Percentiles rank a stretch among this genome's conserved stretches.
Evolutionary conservation across 257 asterid genomes (phyloP).

Genomic region (Avicennia marina): DNA sequence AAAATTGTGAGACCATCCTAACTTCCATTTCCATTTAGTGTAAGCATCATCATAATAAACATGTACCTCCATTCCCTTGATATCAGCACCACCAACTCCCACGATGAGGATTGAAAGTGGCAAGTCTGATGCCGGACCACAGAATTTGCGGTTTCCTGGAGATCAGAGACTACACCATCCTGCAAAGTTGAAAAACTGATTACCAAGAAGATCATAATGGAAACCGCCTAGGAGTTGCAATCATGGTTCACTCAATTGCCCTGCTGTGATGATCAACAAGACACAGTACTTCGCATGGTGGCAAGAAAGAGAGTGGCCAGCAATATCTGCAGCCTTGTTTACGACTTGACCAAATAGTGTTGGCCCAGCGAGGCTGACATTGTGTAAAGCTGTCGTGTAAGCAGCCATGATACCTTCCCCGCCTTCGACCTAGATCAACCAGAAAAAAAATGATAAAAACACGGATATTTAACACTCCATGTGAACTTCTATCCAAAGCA

Average conservation of each 20-base stretch:
- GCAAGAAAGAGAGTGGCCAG: conserved; percentile 44
- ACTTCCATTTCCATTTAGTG: background rate
- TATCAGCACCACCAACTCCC: conserved; percentile 84
- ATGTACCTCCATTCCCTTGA: conserved; percentile 65
- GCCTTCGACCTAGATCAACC: conserved; percentile 50
- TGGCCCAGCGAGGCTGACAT: conserved; percentile 63
- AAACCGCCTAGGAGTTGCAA: background rate
- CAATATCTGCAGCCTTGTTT: conserved; percentile 68
- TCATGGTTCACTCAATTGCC: background rate
- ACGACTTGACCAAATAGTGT: conserved; percentile 77
- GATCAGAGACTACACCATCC: conserved; percentile 76
- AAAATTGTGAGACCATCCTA: background rate
- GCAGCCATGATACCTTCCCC: conserved; percentile 78
- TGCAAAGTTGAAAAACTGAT: conserved; percentile 16
- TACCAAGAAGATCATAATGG: background rate
- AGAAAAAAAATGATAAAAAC: background rate
- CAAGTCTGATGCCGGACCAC: conserved; percentile 69
- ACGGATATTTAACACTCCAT: background rate
- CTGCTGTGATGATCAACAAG: conserved; percentile 66
- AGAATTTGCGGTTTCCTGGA: conserved; percentile 58
- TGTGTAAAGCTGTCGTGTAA: conserved; percentile 59
- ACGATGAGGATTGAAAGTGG: conserved; percentile 74
- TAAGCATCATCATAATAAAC: background rate
- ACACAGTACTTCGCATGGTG: conserved; percentile 55
- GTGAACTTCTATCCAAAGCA: too few species aligned